Evolutionary conservation across 2,329 filamentous ascomycete genomes (phyloP).

Genomic region (Penicillium sp.): DNA sequence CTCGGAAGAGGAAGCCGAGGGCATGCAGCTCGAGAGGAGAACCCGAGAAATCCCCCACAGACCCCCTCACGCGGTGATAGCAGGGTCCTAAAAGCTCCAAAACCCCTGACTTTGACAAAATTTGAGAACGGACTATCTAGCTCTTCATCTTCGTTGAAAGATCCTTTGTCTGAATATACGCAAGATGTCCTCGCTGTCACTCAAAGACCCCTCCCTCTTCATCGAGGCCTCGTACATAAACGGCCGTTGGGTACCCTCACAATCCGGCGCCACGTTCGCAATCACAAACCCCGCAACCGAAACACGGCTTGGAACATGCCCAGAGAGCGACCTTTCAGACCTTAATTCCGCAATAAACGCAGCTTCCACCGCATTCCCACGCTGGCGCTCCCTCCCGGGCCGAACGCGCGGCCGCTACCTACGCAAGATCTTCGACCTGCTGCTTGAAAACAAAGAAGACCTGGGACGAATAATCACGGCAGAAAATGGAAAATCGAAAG

Average conservation of each 20-base stretch:
- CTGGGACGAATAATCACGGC: conserved; percentile 60
- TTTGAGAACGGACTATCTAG: too few species aligned
- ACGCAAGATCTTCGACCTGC: conserved; percentile 66
- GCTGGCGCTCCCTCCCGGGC: conserved; percentile 62
- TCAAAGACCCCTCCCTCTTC: conserved; percentile 6
- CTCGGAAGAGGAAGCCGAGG: not conserved
- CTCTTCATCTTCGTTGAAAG: too few species aligned
- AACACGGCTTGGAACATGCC: conserved; percentile 74
- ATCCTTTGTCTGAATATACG: not conserved
- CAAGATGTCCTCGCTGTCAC: not conserved
- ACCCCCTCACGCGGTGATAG: not conserved
- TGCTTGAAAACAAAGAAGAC: conserved; percentile 66
- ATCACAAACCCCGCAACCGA: conserved; percentile 71
- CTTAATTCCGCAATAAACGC: conserved; percentile 77
- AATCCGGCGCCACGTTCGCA: not conserved
- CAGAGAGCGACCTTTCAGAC: conserved; percentile 76
- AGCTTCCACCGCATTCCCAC: conserved; percentile 69
- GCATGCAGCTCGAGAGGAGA: not conserved
- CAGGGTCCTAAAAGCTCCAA: not conserved
- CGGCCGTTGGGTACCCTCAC: not conserved
- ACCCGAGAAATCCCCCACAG: not conserved
- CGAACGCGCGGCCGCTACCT: conserved; percentile 63
- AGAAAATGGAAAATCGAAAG: conserved; percentile 64
- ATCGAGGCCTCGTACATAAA: not conserved
- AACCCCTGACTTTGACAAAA: too few species aligned